phyloP scores from a whole-genome alignment of 768 basidiomycete species.

The Ramaria rubella region DNA sequence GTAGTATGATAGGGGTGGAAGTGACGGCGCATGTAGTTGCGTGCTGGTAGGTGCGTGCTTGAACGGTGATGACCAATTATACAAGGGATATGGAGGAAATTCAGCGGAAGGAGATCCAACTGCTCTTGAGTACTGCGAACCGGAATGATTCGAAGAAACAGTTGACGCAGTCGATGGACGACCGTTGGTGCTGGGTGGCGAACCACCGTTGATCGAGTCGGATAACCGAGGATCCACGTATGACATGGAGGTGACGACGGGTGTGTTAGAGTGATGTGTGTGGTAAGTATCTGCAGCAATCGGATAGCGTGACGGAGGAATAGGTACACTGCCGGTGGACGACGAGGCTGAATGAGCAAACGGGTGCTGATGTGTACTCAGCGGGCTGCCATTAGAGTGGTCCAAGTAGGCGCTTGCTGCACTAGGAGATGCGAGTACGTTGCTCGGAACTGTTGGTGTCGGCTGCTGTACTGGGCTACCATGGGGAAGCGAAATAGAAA shows the following conservation, averaged over 20 bases:
- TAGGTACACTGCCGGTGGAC: conserved; percentile 17
- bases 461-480: conserved; percentile 2
- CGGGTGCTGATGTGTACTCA: conserved; percentile 32
- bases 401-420: conserved; percentile 45
- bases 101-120: conserved; percentile 38
- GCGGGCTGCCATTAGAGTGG: conserved; percentile 33
- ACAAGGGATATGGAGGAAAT: conserved; percentile 57
- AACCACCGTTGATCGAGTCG: background rate
- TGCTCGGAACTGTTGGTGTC: background rate
- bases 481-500: conserved; percentile 7
- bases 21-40: conserved; percentile 15
- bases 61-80: conserved; percentile 56
- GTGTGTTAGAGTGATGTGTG: conserved; percentile 21
- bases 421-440: conserved; percentile 1
- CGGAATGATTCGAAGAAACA: conserved; percentile 10
- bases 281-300: conserved; percentile 58
- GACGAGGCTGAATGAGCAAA: conserved; percentile 4
- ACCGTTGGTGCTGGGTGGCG: conserved; percentile 22
- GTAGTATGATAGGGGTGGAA: conserved; percentile 62
- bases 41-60: conserved; percentile 45
- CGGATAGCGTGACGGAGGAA: conserved; percentile 64
- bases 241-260: conserved; percentile 35
- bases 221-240: conserved; percentile 18
- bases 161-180: conserved; percentile 20
- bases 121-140: conserved; percentile 14